phyloP scores from a whole-genome alignment of 1,284 basidiomycete genomes.

The Fomitopsis schrenkii region DNA sequence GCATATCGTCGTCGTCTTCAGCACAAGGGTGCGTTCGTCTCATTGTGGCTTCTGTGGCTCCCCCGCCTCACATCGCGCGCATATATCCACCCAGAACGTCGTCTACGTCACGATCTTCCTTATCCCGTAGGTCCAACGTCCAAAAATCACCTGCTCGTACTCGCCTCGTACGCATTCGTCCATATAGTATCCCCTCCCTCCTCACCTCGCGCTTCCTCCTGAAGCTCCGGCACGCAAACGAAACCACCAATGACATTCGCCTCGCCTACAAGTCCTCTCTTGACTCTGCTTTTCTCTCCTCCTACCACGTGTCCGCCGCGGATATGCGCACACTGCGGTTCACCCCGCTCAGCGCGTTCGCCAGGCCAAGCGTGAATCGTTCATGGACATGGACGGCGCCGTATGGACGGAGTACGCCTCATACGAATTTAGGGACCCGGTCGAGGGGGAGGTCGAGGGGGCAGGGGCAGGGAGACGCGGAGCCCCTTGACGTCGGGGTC shows the following conservation, averaged over 20 bases:
- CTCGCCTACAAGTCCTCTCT: neutral
- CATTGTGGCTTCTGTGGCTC: neutral
- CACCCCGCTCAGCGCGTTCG: neutral
- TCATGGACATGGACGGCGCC: neutral
- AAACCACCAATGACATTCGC: neutral
- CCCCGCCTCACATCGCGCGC: neutral
- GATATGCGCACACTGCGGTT: neutral
- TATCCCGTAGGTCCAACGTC: neutral
- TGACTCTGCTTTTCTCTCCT: neutral
- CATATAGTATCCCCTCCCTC: slow-evolving; percentile 1
- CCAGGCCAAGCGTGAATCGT: neutral
- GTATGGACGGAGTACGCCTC: neutral
- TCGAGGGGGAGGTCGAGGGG: neutral
- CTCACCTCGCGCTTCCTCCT: slow-evolving; percentile 17
- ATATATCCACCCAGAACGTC: neutral
- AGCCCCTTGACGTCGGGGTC: neutral
- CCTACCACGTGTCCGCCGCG: neutral
- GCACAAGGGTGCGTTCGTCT: neutral
- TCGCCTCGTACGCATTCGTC: neutral
- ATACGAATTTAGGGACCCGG: neutral
- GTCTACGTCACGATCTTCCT: neutral
- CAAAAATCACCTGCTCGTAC: neutral
- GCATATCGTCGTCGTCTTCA: neutral
- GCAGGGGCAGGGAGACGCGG: neutral
- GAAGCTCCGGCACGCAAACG: slow-evolving; percentile 10